Base-by-base conservation (phyloP, 768 basidiomycete species). In the Clitopilus passeckerianus region DNA sequence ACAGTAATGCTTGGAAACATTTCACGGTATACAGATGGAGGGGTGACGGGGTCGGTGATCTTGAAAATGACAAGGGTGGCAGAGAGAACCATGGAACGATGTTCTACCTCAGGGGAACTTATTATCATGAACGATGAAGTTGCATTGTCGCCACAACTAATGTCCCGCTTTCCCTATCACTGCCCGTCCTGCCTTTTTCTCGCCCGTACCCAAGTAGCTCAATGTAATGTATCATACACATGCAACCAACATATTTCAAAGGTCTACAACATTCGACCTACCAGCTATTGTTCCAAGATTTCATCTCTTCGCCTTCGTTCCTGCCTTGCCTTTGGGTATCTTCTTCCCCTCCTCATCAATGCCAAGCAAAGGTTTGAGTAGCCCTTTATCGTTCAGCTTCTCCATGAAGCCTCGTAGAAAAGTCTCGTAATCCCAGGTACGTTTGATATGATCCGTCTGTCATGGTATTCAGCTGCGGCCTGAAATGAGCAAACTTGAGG, bases 361-460 rank as follows among this genome's bases (percentile, higher is more conserved):
- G 56, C 75, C 74, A 2, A 85, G 72, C 18, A 80, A 64, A 1
- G 74, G 63, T 37, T 79, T 74, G 27, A 86, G 67, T 18, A 82
- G 60, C 0, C 81, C 83, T 60, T 83, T 81, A 1, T 70, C 59
- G 41, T 83, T 76, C 62, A 85, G 60, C 1, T 68, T 65, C 14
- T 63, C 69, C 7, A 83, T 61, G 60, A 80, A 85, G 33, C 71
- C 74, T n/a, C 68, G 70, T 30, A 86, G 70, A 68, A 87, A 86
- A 0, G 83, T 84, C 64, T 85, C 84, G 62, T 86, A 87, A 68
- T 87, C 84, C 62, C 80, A 82, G 9, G 84, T 86, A 14, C 86
- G 72, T 56, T 82, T 84, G 46, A 82, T 65, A 61, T 85, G 77
- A 22, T 87, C 85, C 9, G 77, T 77, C 85, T 86, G 64, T 53